phyloP scores from a whole-genome alignment of 331 rosid genomes.

The Quercus phellos region DNA sequence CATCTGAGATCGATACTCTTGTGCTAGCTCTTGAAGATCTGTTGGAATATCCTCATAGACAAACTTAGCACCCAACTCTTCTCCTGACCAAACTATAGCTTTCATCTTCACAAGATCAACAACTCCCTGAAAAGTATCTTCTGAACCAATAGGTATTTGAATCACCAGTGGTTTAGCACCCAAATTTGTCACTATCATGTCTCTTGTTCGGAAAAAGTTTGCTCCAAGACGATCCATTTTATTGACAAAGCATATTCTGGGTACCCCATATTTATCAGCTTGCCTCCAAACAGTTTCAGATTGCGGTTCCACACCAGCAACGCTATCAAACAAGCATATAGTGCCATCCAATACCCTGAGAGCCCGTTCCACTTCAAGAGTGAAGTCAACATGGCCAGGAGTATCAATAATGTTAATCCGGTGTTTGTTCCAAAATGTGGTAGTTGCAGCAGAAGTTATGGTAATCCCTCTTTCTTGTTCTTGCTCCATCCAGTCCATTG shows the following conservation, averaged over 20 bases:
- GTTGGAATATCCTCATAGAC: constrained; percentile 63
- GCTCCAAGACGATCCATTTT: constrained; percentile 99
- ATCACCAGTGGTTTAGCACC: constrained; percentile 93
- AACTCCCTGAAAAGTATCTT: constrained; percentile 79
- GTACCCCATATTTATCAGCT: constrained; percentile 94
- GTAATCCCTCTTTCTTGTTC: constrained; percentile 99
- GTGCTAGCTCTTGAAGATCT: constrained; percentile 69
- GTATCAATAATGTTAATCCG: constrained; percentile 93
- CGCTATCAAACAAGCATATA: constrained; percentile 92
- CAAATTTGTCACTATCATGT: constrained; percentile 86
- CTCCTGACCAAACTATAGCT: constrained; percentile 92
- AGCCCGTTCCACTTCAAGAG: constrained; percentile 95
- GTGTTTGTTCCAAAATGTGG: constrained; percentile 91
- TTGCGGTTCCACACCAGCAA: constrained; percentile 98
- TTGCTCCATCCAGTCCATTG: constrained; percentile 99
- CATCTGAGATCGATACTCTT: constrained; percentile 64
- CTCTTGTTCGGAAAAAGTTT: constrained; percentile 84
- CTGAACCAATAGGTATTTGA: constrained; percentile 84
- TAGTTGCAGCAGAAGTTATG: constrained; percentile 97
- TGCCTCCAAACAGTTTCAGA: constrained; percentile 99
- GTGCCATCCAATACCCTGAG: constrained; percentile 96
- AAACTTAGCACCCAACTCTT: constrained; percentile 94
- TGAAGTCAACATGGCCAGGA: constrained; percentile 96
- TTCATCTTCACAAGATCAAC: constrained; percentile 88
- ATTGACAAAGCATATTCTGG: constrained; percentile 89